phyloP scores from a whole-genome alignment of 1,139 yeast species.

The Taphrina populina region DNA sequence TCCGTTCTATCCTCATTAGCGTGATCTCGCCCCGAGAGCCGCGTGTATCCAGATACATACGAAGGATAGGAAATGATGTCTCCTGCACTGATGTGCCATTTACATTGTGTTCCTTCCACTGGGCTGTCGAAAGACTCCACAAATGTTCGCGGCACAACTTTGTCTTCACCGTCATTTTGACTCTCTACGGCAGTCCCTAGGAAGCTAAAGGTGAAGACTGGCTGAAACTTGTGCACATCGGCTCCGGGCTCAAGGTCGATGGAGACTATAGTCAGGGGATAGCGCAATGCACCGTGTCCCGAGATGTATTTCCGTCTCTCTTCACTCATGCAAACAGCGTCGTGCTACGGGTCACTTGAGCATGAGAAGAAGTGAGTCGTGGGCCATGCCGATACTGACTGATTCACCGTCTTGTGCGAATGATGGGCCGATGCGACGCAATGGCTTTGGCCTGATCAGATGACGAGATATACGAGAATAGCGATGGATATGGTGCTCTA shows the following conservation, averaged over 20 bases:
- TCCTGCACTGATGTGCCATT: slow-evolving; percentile 55
- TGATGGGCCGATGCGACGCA: too few relatives aligned
- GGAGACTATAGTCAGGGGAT: slow-evolving; percentile 29
- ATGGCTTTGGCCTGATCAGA: too few relatives aligned
- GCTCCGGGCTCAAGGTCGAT: slow-evolving; percentile 47
- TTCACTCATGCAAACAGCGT: slow-evolving; percentile 18
- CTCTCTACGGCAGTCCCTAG: slow-evolving; percentile 50
- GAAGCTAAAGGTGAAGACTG: slow-evolving; percentile 63
- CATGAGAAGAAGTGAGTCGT: neutral
- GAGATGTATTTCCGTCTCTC: slow-evolving; percentile 11
- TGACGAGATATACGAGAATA: too few relatives aligned
- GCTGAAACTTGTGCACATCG: slow-evolving; percentile 54
- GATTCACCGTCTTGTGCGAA: neutral
- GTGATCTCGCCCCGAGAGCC: neutral
- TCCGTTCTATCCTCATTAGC: slow-evolving; percentile 44
- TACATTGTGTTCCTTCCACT: slow-evolving; percentile 64
- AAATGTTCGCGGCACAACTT: slow-evolving; percentile 45
- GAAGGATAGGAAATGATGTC: slow-evolving; percentile 52
- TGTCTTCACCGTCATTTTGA: slow-evolving; percentile 40
- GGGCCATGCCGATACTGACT: neutral
- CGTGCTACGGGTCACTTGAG: neutral
- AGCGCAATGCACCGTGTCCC: slow-evolving; percentile 19
- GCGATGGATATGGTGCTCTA: too few relatives aligned
- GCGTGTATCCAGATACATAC: too few relatives aligned
- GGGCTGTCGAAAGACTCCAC: slow-evolving; percentile 72